Evolutionary conservation across 768 basidiomycete genomes (phyloP).

Genomic region (Scleroderma citrinum): DNA sequence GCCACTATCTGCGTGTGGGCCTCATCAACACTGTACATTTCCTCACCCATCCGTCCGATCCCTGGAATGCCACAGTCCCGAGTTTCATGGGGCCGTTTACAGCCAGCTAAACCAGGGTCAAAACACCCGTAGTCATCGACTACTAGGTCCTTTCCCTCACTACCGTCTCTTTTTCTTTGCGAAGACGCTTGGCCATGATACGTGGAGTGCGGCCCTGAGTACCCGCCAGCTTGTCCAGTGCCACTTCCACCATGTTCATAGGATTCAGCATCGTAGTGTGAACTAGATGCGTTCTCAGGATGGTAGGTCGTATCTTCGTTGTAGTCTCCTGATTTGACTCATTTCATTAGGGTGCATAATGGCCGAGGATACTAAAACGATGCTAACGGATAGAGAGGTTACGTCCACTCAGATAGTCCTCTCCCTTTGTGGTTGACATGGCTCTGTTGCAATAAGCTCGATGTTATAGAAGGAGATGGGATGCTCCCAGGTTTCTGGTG

Average conservation of each 20-base stretch:
- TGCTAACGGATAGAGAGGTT: not conserved
- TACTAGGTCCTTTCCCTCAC: not conserved
- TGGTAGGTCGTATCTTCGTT: slow-evolving; percentile 2
- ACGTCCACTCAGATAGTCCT: not conserved
- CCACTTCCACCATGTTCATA: slow-evolving; percentile 4
- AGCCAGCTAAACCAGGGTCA: no score
- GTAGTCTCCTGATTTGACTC: slow-evolving; percentile 2
- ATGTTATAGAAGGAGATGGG: not conserved
- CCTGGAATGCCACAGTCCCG: not conserved
- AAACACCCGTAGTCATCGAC: no score
- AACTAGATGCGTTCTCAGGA: not conserved
- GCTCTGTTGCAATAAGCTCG: not conserved
- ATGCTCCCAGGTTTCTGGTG: no score
- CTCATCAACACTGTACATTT: no score
- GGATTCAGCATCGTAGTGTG: not conserved
- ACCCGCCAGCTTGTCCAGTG: slow-evolving; percentile 6
- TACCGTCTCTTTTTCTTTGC: not conserved
- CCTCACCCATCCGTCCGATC: no score
- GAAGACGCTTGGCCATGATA: not conserved
- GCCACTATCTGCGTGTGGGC: no score
- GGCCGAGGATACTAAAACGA: not conserved
- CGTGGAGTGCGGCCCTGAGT: not conserved
- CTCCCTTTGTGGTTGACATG: not conserved
- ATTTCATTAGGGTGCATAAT: not conserved
- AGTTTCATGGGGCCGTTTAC: not conserved